Evolutionary conservation across 257 asterid genomes (phyloP).

Genomic region (Nyctanthes arbortristis): DNA sequence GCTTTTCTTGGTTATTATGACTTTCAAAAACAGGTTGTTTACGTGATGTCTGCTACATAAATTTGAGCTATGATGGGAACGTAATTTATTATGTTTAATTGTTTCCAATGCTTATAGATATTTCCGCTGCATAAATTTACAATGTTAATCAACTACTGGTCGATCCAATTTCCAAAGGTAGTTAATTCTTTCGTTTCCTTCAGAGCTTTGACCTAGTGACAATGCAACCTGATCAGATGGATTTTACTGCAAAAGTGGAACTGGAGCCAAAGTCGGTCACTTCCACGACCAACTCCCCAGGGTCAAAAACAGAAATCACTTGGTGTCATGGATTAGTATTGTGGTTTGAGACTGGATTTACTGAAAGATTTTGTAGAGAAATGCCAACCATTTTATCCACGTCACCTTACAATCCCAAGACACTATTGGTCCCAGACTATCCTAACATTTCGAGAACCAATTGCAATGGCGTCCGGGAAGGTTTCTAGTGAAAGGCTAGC

Average conservation of each 20-base stretch:
- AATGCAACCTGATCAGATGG: conserved; percentile 80
- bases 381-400: conserved; percentile 75
- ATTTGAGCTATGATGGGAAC: background rate
- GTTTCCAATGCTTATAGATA: background rate
- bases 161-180: background rate
- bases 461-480: conserved; percentile 53
- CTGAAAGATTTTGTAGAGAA: conserved; percentile 79
- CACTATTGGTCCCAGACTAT: conserved; percentile 97
- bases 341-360: conserved; percentile 93
- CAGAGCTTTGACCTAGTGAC: conserved; percentile 88
- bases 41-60: background rate
- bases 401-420: conserved; percentile 73
- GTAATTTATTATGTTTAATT: no score
- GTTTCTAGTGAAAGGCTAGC: conserved; percentile 24
- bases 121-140: background rate
- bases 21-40: background rate
- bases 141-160: background rate
- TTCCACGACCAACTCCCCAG: conserved; percentile 17
- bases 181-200: conserved; percentile 13
- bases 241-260: conserved; percentile 76
- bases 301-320: conserved; percentile 30
- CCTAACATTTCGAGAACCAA: conserved; percentile 83
- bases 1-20: background rate
- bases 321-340: conserved; percentile 83
- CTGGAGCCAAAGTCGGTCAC: conserved; percentile 40